Evolutionary conservation across 106 monocot species (phyloP).

Genomic region (Dendrobium chrysotoxum): DNA sequence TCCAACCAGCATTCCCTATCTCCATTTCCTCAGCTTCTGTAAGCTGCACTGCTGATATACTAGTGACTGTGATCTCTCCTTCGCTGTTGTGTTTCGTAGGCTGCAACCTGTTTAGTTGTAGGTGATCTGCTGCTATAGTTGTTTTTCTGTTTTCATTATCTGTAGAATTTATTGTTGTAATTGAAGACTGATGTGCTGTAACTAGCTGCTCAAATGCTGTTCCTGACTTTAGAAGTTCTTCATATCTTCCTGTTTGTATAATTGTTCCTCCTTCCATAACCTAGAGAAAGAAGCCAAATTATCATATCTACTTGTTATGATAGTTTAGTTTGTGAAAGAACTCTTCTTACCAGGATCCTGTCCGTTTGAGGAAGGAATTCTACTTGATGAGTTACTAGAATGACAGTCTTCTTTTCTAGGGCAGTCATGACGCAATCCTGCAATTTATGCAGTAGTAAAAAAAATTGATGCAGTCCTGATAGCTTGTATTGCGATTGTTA

Average conservation of each 20-base stretch:
- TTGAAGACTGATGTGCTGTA: conserved; percentile 62
- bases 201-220: conserved; percentile 81
- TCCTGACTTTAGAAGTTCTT: conserved; percentile 49
- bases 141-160: conserved; percentile 7
- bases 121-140: background rate
- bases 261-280: conserved; percentile 71
- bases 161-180: conserved; percentile 31
- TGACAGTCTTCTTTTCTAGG: conserved; percentile 67
- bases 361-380: conserved; percentile 72
- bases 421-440: conserved; percentile 65
- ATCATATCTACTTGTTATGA: background rate
- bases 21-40: conserved; percentile 77
- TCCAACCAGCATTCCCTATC: conserved; percentile 57
- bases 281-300: conserved; percentile 16
- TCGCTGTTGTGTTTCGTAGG: conserved; percentile 28
- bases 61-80: conserved; percentile 24
- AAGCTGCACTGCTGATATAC: conserved; percentile 20
- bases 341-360: conserved; percentile 53
- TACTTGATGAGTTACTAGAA: conserved; percentile 86
- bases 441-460: background rate
- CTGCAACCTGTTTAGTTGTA: background rate
- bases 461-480: no score
- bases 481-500: no score
- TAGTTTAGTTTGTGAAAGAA: background rate
- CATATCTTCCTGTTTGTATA: conserved; percentile 60